These are phyloP conservation scores for Colletotrichum sansevieriae DNA, from an alignment of 2,329 filamentous ascomycete species.

Conservation along the genomic window DNA sequence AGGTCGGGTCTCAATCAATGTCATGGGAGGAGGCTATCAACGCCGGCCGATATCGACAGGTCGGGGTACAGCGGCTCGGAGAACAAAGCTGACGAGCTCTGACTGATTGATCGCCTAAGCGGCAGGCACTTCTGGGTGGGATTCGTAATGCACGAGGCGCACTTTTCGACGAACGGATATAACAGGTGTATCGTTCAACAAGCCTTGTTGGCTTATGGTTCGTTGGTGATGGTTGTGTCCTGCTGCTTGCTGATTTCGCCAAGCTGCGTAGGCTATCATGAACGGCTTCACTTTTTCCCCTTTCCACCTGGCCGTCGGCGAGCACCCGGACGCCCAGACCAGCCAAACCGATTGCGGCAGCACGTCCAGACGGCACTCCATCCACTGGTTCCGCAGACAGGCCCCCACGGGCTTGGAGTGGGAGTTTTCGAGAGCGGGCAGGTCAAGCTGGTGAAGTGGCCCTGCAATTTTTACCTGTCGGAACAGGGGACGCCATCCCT, in stretches of 20 bases:
- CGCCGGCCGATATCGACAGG: slow-evolving; percentile 20
- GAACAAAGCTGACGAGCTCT: background rate
- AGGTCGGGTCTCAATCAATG: background rate
- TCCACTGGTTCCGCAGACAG: slow-evolving; percentile 24
- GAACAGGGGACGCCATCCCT: slow-evolving; percentile 37
- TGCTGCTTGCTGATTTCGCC: slow-evolving; percentile 33
- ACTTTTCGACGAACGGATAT: slow-evolving; percentile 11
- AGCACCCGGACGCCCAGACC: slow-evolving; percentile 27
- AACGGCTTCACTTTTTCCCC: slow-evolving; percentile 23
- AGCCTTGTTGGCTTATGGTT: background rate
- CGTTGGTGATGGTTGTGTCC: background rate
- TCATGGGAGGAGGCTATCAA: slow-evolving; percentile 4
- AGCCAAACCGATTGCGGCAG: slow-evolving; percentile 31
- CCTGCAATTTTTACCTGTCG: slow-evolving; percentile 31
- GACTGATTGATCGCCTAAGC: background rate
- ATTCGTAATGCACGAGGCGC: background rate
- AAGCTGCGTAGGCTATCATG: slow-evolving; percentile 32
- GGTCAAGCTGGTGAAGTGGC: slow-evolving; percentile 17
- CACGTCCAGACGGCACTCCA: slow-evolving; percentile 26
- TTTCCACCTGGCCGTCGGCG: slow-evolving; percentile 18
- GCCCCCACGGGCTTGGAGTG: slow-evolving; percentile 18
- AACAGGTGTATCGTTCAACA: slow-evolving; percentile 2
- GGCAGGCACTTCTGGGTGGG: background rate
- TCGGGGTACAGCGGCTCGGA: slow-evolving; percentile 12
- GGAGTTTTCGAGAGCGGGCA: slow-evolving; percentile 14